Base-by-base conservation (phyloP, 139 green algal species). In the Asterochloris erici region DNA sequence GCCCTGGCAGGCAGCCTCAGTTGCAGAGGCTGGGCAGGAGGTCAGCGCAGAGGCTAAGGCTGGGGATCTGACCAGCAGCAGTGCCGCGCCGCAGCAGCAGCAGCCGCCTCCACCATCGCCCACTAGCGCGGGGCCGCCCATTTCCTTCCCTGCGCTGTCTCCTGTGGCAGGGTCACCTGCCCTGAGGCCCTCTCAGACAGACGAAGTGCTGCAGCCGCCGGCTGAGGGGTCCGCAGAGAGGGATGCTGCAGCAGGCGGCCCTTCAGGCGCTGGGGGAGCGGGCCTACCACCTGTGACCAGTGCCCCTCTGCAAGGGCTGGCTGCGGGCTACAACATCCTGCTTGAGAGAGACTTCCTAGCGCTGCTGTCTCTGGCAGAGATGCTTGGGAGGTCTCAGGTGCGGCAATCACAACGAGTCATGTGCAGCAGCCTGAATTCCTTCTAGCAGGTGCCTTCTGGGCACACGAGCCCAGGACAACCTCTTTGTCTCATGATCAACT, bases 331-430 rank as follows among this genome's bases (percentile, higher is more conserved):
- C 38, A 54, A 54, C 38, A 62, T 80, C 24, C 60, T 62, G 11
- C 76, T 80, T 21, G 77, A 62, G 26, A 26, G 73, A 73, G 80
- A 82, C 82, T 89, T 91, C 80, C 85, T 73, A 9, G 66, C 61
- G 14, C n/a, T 87, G 74, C 77, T 90, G 23, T 38, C 16, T 21
- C 66, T 86, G 14, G 84, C 81, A 19, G 84, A 87, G 74, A 76
- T 63, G 68, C 77, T 90, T 24, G 68, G 63, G n/a, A 80, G 61
- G 54, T 77, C 74, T 68, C 60, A 74, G 15, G 64, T 61, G 21
- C 12, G 14, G 19, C 64, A 29, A 12, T 2, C 62, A 11, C 26
- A 38, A 27, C 14, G 27, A 63, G 75, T 75, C 75, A 71, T 23
- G 21, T 26, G 21, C 66, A 9, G 17, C 66, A 71, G 6, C 4